Evolutionary conservation across 148 eudicot genomes (phyloP), one percentile per base, ranked within the genome.

Genomic region (Euryodendron excelsum): DNA sequence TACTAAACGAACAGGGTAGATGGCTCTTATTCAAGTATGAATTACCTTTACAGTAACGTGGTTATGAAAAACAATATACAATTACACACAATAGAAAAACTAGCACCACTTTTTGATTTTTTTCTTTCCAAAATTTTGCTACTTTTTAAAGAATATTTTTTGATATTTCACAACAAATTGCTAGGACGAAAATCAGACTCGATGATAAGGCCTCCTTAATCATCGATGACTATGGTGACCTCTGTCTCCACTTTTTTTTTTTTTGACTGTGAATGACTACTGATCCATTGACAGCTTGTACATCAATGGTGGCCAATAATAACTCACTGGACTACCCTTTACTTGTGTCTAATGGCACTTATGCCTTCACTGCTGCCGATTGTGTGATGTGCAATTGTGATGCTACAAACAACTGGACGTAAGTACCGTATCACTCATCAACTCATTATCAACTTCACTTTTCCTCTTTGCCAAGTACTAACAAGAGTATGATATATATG

Each of bases 351-450:
- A 91, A 85, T 71, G 93, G 87, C 45, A 90, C 93, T 18, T 89
- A 85, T 31, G 56, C 58, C 52, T 80, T 82, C 81, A 93, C 99
- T 8, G 99, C 99, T 59, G 82, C 75, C 68, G 80, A 89, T 72
- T 96, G 99, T 66, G 87, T 93, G 3, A 81, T 12, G 90, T 96
- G 99, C 90, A 88, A 69, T 1, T 96, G 99, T 80, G 75, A 82
- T 62, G 69, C 90, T 44, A 70, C 93, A 55, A 82, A 89, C 79
- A 90, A 87, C 81, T 85, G 70, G 79, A 86, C 72, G 99, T 96
- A 81, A 87, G 94, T 82, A n/a, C n/a, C n/a, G 70, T 30, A 31
- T 74, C 60, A 52, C 23, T 34, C 34, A 0, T 55, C 23, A 4
- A 27, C 53, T 48, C 52, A 20, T 34, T 31, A 0, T 55, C 23